phyloP scores from a whole-genome alignment of 768 basidiomycete genomes.

The Jaapia argillacea region DNA sequence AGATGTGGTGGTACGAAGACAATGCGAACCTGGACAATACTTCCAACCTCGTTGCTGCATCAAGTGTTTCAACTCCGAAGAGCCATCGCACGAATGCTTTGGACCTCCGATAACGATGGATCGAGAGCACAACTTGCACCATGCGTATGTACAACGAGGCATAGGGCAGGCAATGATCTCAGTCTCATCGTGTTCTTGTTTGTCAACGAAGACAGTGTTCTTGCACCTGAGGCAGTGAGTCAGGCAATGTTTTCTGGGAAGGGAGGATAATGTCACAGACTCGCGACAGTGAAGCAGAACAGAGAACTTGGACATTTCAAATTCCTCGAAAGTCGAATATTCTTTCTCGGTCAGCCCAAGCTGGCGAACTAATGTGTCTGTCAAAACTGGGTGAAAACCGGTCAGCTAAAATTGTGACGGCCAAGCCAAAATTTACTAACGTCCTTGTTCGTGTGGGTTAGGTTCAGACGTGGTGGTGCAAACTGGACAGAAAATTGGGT shows the following conservation, averaged over 20 bases:
- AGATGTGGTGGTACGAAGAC: slow-evolving; percentile 14
- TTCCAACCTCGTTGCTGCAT: slow-evolving; percentile 54
- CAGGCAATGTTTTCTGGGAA: not conserved
- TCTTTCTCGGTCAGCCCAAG: slow-evolving; percentile 36
- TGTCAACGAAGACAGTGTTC: slow-evolving; percentile 38
- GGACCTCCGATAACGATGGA: slow-evolving; percentile 22
- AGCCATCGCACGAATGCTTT: slow-evolving; percentile 49
- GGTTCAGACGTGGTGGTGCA: slow-evolving; percentile 27
- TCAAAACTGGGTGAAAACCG: not conserved
- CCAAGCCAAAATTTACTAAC: not conserved
- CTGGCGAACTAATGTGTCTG: slow-evolving; percentile 31
- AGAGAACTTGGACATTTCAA: slow-evolving; percentile 35
- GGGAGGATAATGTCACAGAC: slow-evolving; percentile 18
- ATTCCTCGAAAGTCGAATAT: slow-evolving; percentile 30
- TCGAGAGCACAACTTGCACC: slow-evolving; percentile 56
- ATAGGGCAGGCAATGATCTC: slow-evolving; percentile 40
- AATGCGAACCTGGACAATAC: slow-evolving; percentile 42
- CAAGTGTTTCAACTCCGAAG: slow-evolving; percentile 39
- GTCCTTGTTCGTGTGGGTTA: not conserved
- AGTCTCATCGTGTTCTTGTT: slow-evolving; percentile 29
- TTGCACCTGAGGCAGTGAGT: slow-evolving; percentile 31
- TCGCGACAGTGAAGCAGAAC: slow-evolving; percentile 38
- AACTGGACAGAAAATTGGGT: slow-evolving; percentile 52
- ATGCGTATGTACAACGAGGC: slow-evolving; percentile 34
- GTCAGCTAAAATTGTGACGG: not conserved